Percentiles rank a stretch among this genome's conserved stretches.
Evolutionary conservation across 2,329 filamentous ascomycete genomes (phyloP).

Genomic region (Pseudomassariella vexata): DNA sequence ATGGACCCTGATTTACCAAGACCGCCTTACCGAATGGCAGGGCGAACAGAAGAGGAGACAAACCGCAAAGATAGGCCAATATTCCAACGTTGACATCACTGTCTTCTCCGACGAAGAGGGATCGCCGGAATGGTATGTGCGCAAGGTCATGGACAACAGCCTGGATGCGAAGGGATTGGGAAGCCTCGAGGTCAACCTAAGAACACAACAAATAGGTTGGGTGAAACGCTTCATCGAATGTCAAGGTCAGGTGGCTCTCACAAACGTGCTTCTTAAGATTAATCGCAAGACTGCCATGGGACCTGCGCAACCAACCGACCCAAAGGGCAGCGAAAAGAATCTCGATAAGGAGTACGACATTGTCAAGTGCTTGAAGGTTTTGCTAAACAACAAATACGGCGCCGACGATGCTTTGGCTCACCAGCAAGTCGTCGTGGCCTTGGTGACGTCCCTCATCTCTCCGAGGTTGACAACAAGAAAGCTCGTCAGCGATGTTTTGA

Average conservation of each 20-base stretch:
- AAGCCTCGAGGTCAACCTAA: conserved; percentile 86
- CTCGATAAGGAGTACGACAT: conserved; percentile 94
- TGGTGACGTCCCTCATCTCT: conserved; percentile 82
- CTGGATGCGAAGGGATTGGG: conserved; percentile 88
- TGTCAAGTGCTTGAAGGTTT: conserved; percentile 90
- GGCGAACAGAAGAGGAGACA: conserved; percentile 85
- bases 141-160: conserved; percentile 92
- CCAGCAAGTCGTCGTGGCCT: conserved; percentile 81
- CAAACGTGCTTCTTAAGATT: conserved; percentile 88
- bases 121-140: conserved; percentile 96
- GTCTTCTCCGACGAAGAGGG: conserved; percentile 87
- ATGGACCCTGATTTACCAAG: conserved; percentile 95
- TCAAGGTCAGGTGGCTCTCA: conserved; percentile 92
- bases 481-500: conserved; percentile 91
- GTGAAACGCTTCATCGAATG: conserved; percentile 95
- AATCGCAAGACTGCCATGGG: conserved; percentile 79
- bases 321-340: conserved; percentile 64
- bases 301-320: conserved; percentile 55
- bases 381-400: conserved; percentile 99
- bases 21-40: conserved; percentile 88
- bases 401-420: conserved; percentile 91
- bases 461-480: conserved; percentile 87
- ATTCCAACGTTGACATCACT: conserved; percentile 63
- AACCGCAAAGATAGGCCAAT: conserved; percentile 67
- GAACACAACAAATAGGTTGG: conserved; percentile 97